A percentile compares a stretch with the other conserved stretches of the same genome.
Evolutionary conservation across 78 protist genomes (phyloP).

Genomic region (Polysphondylium violaceum): DNA sequence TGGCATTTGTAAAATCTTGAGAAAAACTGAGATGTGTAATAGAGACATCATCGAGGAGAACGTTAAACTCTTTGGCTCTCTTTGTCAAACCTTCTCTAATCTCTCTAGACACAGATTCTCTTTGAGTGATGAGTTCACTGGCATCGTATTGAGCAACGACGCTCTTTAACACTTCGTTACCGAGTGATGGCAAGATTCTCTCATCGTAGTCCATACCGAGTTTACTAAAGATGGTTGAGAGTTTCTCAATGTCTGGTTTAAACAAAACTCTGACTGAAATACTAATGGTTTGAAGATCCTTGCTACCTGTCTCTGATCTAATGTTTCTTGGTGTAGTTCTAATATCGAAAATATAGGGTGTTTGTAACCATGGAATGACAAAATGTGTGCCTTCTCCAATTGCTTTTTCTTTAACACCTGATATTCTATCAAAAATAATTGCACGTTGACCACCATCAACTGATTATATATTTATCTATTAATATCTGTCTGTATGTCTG

Average conservation of each 20-base stretch:
- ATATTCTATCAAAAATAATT: conserved; percentile 75
- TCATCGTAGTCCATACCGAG: conserved; percentile 84
- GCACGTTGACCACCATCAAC: conserved; percentile 86
- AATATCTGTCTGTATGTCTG: neutral
- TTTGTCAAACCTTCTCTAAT: conserved; percentile 80
- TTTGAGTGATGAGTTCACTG: conserved; percentile 85
- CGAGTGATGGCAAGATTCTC: conserved; percentile 81
- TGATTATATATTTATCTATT: neutral
- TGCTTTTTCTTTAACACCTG: conserved; percentile 51
- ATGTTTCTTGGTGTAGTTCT: conserved; percentile 78
- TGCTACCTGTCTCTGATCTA: conserved; percentile 80
- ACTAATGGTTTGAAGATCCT: conserved; percentile 81
- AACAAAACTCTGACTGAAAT: conserved; percentile 73
- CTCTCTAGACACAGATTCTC: conserved; percentile 83
- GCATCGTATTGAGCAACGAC: conserved; percentile 90
- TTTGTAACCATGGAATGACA: conserved; percentile 78
- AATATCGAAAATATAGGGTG: conserved; percentile 64
- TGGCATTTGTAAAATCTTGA: conserved; percentile 81
- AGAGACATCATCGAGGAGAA: conserved; percentile 84
- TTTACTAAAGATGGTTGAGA: conserved; percentile 62
- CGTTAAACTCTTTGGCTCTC: conserved; percentile 79
- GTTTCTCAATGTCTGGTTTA: conserved; percentile 66
- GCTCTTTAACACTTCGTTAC: conserved; percentile 84
- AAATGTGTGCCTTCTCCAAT: conserved; percentile 83
- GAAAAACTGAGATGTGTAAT: conserved; percentile 83